These are phyloP conservation scores for Echeveria elegans DNA, from an alignment of 164 flowering plant genomes.

Conservation along the genomic window DNA sequence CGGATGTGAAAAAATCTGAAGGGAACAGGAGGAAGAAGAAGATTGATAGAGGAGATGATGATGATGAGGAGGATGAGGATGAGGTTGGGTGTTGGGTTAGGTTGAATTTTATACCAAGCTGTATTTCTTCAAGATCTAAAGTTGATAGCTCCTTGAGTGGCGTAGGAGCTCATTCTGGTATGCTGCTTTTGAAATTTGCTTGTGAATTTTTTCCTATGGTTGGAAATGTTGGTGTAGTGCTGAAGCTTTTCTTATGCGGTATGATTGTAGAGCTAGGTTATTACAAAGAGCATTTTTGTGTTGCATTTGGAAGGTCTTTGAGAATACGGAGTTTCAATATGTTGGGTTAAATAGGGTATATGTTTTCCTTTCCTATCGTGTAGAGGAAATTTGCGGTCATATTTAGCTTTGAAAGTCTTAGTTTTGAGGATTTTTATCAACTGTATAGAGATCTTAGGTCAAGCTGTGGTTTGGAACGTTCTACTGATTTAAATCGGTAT, in stretches of 20 bases:
- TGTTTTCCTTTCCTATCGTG: not conserved
- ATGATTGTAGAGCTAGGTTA: not conserved
- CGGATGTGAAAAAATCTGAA: conserved; percentile 40
- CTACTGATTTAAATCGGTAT: not conserved
- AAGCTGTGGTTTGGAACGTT: not conserved
- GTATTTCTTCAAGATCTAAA: conserved; percentile 71
- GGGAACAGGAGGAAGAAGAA: conserved; percentile 25
- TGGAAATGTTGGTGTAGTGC: not conserved
- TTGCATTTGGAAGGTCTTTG: not conserved
- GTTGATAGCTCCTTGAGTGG: conserved; percentile 49
- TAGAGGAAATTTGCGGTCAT: not conserved
- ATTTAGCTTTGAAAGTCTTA: not conserved
- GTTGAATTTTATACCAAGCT: conserved; percentile 47
- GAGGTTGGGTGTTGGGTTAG: conserved; percentile 61
- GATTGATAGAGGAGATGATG: conserved; percentile 13
- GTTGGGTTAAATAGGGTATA: not conserved
- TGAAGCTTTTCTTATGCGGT: not conserved
- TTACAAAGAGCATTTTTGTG: not conserved
- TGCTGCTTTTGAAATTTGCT: conserved; percentile 2
- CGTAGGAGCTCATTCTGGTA: conserved; percentile 34
- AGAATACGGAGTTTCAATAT: not conserved
- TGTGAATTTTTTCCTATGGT: not conserved
- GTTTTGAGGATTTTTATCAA: not conserved
- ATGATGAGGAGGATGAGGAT: conserved; percentile 13
- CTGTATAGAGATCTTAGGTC: not conserved